phyloP scores from a whole-genome alignment of 257 asterid species.

The Cynanchum wilfordii region DNA sequence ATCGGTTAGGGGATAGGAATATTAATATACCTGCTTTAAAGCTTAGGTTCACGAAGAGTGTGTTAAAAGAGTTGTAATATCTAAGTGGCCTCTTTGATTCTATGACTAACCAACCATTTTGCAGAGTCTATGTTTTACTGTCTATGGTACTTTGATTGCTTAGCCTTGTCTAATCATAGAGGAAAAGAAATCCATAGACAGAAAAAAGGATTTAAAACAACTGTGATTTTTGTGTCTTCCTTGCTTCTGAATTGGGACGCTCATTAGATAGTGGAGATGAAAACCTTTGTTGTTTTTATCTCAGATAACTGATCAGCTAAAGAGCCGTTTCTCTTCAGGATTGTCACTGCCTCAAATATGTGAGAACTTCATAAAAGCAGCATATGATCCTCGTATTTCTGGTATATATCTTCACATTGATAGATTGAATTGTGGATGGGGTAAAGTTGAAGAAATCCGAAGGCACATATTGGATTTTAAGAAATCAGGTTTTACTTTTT shows the following conservation, averaged over 20 bases:
- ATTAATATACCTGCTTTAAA: not conserved
- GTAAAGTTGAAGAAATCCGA: conserved; percentile 89
- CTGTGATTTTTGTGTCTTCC: not conserved
- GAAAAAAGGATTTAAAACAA: not conserved
- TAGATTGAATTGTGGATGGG: conserved; percentile 90
- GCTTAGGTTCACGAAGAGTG: not conserved
- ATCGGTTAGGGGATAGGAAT: not conserved
- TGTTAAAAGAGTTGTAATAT: not conserved
- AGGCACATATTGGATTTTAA: conserved; percentile 82
- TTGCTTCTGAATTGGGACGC: not conserved
- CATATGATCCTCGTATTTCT: conserved; percentile 92
- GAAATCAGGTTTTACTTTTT: conserved; percentile 63
- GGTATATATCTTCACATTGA: conserved; percentile 94
- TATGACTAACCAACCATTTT: not conserved
- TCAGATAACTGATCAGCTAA: conserved; percentile 97
- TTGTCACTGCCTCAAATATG: conserved; percentile 90
- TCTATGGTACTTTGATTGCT: not conserved
- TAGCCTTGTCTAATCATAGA: not conserved
- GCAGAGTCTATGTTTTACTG: not conserved
- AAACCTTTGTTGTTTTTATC: conserved; percentile 12
- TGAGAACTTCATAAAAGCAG: conserved; percentile 87
- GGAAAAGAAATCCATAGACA: not conserved
- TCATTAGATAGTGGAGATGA: not conserved
- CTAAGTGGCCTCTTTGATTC: not conserved
- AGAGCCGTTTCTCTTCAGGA: conserved; percentile 92